These are phyloP conservation scores for Fusarium bulbicola DNA, from an alignment of 2,329 filamentous ascomycete species.

Conservation along the genomic window DNA sequence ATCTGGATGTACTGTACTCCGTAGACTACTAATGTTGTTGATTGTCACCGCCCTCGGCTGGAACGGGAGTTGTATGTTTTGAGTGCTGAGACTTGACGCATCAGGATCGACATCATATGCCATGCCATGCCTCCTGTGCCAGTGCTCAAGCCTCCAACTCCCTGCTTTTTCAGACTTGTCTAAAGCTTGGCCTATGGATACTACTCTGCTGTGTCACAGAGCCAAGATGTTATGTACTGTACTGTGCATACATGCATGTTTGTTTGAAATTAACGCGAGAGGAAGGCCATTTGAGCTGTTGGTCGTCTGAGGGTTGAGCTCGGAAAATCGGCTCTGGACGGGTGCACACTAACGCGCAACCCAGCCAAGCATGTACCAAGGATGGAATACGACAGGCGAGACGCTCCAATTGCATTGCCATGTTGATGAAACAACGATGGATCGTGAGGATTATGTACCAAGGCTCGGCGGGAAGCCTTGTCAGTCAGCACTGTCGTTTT, in stretches of 20 bases:
- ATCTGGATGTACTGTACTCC: background rate
- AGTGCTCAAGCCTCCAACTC: constrained; percentile 12
- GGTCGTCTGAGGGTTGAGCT: constrained; percentile 13
- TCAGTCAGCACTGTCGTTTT: background rate
- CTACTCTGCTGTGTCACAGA: constrained; percentile 18
- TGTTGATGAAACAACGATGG: background rate
- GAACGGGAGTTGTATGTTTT: constrained; percentile 4
- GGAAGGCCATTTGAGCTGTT: constrained; percentile 5
- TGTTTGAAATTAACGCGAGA: constrained; percentile 7
- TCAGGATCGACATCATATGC: constrained; percentile 27
- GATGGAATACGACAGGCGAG: constrained; percentile 13
- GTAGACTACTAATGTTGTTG: background rate
- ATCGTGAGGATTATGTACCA: background rate
- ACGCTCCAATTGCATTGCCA: constrained; percentile 3
- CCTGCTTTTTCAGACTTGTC: constrained; percentile 27
- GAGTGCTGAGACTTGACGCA: constrained; percentile 12
- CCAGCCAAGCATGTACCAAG: background rate
- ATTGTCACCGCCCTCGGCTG: constrained; percentile 26
- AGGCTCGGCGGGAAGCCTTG: constrained; percentile 2
- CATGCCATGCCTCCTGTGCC: background rate
- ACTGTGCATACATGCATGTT: background rate
- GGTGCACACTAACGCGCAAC: constrained; percentile 18
- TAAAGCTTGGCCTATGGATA: constrained; percentile 27
- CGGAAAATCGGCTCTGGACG: constrained; percentile 30
- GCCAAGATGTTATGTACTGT: background rate